These are phyloP conservation scores for Diaporthe sp. DNA, from an alignment of 2,329 filamentous ascomycete genomes.

Conservation along the genomic window DNA sequence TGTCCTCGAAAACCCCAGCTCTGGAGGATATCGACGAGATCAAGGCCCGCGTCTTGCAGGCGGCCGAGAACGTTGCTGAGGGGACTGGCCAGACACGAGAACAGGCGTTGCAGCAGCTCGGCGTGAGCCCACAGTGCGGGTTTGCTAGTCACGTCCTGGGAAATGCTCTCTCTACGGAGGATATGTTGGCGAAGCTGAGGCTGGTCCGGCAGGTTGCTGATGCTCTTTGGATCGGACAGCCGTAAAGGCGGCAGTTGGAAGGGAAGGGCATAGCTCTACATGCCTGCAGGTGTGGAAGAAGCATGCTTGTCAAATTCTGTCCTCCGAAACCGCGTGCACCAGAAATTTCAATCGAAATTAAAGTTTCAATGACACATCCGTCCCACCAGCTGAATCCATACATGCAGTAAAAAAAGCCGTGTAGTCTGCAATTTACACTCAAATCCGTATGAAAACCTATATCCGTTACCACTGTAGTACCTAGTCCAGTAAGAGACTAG, in stretches of 20 bases:
- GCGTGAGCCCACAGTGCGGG: slow-evolving; percentile 70
- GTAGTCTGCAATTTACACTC: too few species aligned
- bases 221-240: not conserved
- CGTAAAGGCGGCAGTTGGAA: not conserved
- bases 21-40: slow-evolving; percentile 61
- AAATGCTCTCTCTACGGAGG: not conserved
- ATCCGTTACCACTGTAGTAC: too few species aligned
- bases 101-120: slow-evolving; percentile 69
- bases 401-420: too few species aligned
- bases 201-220: slow-evolving; percentile 2
- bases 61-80: slow-evolving; percentile 69
- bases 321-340: not conserved
- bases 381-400: too few species aligned
- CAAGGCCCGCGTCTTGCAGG: slow-evolving; percentile 58
- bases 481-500: too few species aligned
- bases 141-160: slow-evolving; percentile 47
- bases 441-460: too few species aligned
- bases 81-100: slow-evolving; percentile 66
- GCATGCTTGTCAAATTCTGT: too few species aligned
- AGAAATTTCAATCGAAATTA: too few species aligned
- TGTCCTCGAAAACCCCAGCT: slow-evolving; percentile 63
- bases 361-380: too few species aligned
- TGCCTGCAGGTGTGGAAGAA: not conserved
- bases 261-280: not conserved
- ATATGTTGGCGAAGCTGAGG: slow-evolving; percentile 12